A percentile compares a stretch with the other conserved stretches of the same genome.
Conservation (phyloP, 306 rosid species). For the Gastrolobium bilobum region DNA sequence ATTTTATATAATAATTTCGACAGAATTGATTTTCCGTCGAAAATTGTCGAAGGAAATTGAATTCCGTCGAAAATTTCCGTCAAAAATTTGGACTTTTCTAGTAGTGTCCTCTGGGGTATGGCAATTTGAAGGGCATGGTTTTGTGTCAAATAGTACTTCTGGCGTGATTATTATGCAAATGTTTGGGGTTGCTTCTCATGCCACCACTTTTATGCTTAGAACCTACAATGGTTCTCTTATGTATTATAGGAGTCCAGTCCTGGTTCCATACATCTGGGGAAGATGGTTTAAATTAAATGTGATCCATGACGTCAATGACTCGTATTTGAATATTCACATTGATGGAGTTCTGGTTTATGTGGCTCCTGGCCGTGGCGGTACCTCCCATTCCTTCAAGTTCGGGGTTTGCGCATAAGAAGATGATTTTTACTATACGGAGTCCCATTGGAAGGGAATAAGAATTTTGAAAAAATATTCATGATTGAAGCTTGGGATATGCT, state of each 20-base stretch:
- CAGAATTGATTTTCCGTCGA: too few relatives aligned
- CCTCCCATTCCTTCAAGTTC: conserved; percentile 49
- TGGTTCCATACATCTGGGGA: conserved; percentile 36
- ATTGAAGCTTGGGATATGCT: too few relatives aligned
- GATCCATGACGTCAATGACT: conserved; percentile 53
- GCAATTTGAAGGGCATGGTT: conserved; percentile 60
- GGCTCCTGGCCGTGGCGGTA: conserved; percentile 45
- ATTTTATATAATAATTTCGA: too few relatives aligned
- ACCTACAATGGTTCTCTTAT: conserved; percentile 47
- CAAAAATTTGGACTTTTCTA: too few relatives aligned
- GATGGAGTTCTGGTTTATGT: conserved; percentile 35
- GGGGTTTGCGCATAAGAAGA: conserved; percentile 52
- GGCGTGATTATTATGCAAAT: conserved; percentile 62
- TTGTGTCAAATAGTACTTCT: conserved; percentile 47
- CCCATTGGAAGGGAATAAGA: conserved; percentile 61
- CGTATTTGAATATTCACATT: conserved; percentile 47
- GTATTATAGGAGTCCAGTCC: conserved; percentile 41
- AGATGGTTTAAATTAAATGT: conserved; percentile 55
- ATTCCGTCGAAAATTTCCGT: too few relatives aligned
- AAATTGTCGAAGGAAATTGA: too few relatives aligned
- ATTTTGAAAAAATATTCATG: conserved; percentile 14
- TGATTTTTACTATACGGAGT: conserved; percentile 48
- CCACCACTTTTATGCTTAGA: conserved; percentile 53
- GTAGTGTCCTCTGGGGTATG: conserved; percentile 50
- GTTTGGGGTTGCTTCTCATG: conserved; percentile 46